Conservation (phyloP, 169 alveolate genomes). For the Cyclospora cayetanensis region DNA sequence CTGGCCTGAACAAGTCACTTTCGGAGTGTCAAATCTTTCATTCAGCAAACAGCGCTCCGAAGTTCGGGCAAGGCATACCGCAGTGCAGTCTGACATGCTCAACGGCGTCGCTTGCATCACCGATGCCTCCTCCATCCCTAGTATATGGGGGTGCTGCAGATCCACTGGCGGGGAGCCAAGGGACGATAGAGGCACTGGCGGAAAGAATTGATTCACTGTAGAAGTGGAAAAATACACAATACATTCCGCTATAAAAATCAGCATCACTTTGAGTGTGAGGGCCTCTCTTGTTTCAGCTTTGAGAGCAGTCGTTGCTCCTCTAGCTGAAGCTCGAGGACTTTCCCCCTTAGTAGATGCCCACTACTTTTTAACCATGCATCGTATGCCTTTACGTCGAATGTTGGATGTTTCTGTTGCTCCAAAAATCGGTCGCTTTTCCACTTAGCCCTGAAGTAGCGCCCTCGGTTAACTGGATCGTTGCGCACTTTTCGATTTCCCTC, state of each 20-base stretch:
- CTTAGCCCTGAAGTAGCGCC: conserved; percentile 57
- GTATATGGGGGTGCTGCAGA: not conserved
- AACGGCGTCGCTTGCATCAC: conserved; percentile 16
- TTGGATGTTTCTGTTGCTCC: conserved; percentile 44
- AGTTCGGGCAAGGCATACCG: conserved; percentile 17
- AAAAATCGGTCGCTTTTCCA: conserved; percentile 63
- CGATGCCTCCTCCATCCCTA: not conserved
- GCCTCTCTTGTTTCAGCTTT: not conserved
- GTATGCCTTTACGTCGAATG: conserved; percentile 66
- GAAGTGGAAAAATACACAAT: not conserved
- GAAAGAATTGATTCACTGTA: conserved; percentile 25
- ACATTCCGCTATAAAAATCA: not conserved
- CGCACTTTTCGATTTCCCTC: not conserved
- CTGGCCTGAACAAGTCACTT: not conserved
- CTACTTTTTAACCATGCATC: conserved; percentile 64
- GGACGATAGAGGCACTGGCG: conserved; percentile 1
- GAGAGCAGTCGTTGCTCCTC: conserved; percentile 68
- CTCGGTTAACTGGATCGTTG: conserved; percentile 63
- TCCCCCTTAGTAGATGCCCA: conserved; percentile 67
- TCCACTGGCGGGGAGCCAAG: not conserved
- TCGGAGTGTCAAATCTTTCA: not conserved
- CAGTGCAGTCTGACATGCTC: conserved; percentile 36
- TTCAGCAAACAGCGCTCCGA: not conserved
- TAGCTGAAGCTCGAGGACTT: conserved; percentile 67
- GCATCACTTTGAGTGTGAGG: not conserved